These are phyloP conservation scores for Cyphellophora attinorum DNA, from an alignment of 2,329 filamentous ascomycete species.

Conservation along the genomic window DNA sequence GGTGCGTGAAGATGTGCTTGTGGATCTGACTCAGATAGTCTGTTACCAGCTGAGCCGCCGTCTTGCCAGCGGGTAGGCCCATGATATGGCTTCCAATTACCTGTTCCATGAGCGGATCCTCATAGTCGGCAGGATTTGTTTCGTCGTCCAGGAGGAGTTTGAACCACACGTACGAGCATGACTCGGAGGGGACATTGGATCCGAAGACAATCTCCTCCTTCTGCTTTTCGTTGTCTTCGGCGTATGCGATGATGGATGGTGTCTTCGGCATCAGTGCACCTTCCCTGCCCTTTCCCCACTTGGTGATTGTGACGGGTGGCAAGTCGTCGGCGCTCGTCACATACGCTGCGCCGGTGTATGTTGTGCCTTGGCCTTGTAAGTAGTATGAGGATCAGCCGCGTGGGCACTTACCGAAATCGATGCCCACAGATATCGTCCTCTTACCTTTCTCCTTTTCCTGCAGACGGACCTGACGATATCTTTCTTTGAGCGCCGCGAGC, in stretches of 20 bases:
- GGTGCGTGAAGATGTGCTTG: constrained; percentile 9
- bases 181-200: background rate
- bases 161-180: constrained; percentile 16
- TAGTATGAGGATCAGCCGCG: no score
- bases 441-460: no score
- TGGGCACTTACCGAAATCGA: no score
- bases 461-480: no score
- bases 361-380: no score
- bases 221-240: background rate
- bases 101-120: constrained; percentile 12
- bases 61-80: constrained; percentile 14
- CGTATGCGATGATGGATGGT: background rate
- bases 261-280: no score
- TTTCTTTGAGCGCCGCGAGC: no score
- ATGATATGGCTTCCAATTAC: constrained; percentile 9
- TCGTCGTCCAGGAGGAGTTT: constrained; percentile 21
- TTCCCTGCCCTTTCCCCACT: no score
- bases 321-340: no score
- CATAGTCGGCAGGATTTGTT: constrained; percentile 11
- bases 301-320: no score
- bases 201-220: background rate
- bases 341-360: no score
- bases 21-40: constrained; percentile 19
- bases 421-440: no score
- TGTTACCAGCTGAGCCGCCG: constrained; percentile 15